These are phyloP conservation scores for Coemansia sp. DNA, from an alignment of 192 early-diverging fungal genomes.

Conservation along the genomic window DNA sequence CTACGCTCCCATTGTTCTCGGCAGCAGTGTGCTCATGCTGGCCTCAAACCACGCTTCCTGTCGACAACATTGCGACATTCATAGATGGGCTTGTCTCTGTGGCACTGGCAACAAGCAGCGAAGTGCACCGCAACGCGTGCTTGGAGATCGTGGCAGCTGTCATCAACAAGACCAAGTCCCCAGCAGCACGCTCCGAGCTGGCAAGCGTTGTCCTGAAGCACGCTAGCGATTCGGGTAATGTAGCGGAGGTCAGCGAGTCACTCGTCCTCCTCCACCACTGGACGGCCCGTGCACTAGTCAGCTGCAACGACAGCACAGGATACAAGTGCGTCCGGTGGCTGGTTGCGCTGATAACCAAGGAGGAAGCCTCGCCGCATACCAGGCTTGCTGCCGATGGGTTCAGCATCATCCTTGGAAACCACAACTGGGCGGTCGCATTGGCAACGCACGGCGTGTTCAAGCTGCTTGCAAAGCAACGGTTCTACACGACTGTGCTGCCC, in stretches of 20 bases:
- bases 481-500: conserved; percentile 80
- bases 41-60: conserved; percentile 57
- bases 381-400: conserved; percentile 67
- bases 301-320: conserved; percentile 43
- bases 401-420: conserved; percentile 74
- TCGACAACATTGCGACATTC: conserved; percentile 53
- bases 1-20: conserved; percentile 30
- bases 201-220: conserved; percentile 16
- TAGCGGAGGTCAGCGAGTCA: conserved; percentile 1
- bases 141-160: conserved; percentile 64
- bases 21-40: conserved; percentile 44
- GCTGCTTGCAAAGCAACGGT: conserved; percentile 82
- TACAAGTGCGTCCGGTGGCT: conserved; percentile 44
- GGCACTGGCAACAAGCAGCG: conserved; percentile 47
- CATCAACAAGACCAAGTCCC: conserved; percentile 66
- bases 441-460: conserved; percentile 52
- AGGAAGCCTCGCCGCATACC: not conserved
- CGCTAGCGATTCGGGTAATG: not conserved
- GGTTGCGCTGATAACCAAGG: conserved; percentile 26
- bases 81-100: conserved; percentile 44
- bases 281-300: conserved; percentile 45
- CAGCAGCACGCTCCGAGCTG: conserved; percentile 38
- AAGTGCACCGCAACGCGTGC: conserved; percentile 54
- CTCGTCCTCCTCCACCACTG: conserved; percentile 34
- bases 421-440: conserved; percentile 70